Conservation (phyloP, 2,329 filamentous ascomycete genomes). For the Aspergillus arachidicola region DNA sequence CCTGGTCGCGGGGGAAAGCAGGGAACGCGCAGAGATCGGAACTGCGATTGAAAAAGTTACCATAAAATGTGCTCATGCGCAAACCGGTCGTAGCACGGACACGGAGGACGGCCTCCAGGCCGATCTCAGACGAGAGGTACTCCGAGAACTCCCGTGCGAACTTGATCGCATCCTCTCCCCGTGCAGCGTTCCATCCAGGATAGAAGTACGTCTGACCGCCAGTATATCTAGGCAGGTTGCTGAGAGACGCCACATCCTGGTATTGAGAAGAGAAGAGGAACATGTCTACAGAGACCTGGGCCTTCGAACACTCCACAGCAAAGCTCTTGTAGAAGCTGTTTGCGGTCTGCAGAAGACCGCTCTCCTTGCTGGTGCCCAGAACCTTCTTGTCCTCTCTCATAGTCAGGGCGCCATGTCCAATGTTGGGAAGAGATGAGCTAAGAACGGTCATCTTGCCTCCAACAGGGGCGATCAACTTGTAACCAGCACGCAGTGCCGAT, state of each 20-base stretch:
- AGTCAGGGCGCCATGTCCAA: conserved; percentile 86
- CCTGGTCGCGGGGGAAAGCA: conserved; percentile 94
- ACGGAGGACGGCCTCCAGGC: conserved; percentile 90
- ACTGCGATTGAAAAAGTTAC: conserved; percentile 98
- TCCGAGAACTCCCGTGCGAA: conserved; percentile 97
- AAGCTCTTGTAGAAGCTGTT: conserved; percentile 99
- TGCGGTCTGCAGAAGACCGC: conserved; percentile 79
- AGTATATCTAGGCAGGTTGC: conserved; percentile 92
- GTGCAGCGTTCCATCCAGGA: conserved; percentile 92
- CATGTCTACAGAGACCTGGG: conserved; percentile 98
- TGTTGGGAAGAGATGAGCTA: conserved; percentile 84
- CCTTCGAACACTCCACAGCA: conserved; percentile 97
- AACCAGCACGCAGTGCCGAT: conserved; percentile 85
- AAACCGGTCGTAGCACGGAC: conserved; percentile 93
- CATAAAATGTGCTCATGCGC: conserved; percentile 97
- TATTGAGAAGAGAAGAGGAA: conserved; percentile 95
- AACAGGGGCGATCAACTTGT: conserved; percentile 92
- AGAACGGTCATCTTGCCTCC: conserved; percentile 94
- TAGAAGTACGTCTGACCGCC: conserved; percentile 99
- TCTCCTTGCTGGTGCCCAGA: conserved; percentile 91
- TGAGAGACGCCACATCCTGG: conserved; percentile 94
- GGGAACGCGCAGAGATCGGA: conserved; percentile 98
- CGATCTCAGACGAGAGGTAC: conserved; percentile 94
- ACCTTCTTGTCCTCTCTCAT: conserved; percentile 97
- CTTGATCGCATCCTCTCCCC: conserved; percentile 94